phyloP scores from a whole-genome alignment of 129 eudicot genomes.

The Cynara cardunculus region DNA sequence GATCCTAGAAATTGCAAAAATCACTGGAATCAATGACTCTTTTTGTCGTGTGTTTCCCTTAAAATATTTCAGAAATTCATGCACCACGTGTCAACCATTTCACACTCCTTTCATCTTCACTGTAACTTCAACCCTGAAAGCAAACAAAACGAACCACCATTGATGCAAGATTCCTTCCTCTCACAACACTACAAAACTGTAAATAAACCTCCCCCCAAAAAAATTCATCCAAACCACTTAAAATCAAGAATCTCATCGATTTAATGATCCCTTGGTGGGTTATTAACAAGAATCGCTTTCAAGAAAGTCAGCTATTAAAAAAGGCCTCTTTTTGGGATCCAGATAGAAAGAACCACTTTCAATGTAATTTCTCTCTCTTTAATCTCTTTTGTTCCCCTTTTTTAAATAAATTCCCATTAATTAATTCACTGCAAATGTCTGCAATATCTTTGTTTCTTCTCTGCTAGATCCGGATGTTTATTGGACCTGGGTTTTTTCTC shows the following conservation, averaged over 20 bases:
- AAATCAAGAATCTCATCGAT: constrained; percentile 10
- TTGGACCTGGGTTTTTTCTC: constrained; percentile 17
- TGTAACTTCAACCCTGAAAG: constrained; percentile 18
- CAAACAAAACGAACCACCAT: constrained; percentile 11
- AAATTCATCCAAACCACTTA: neutral
- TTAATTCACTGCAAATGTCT: constrained; percentile 5
- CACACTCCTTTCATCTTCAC: constrained; percentile 17
- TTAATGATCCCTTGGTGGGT: neutral
- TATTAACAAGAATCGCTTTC: constrained; percentile 24
- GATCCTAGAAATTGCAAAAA: neutral
- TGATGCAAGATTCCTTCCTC: constrained; percentile 12
- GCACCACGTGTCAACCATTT: constrained; percentile 15
- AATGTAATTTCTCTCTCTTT: constrained; percentile 11
- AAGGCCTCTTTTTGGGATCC: constrained; percentile 17
- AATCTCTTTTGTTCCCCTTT: constrained; percentile 17
- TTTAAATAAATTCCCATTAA: constrained; percentile 13
- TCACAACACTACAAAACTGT: constrained; percentile 12
- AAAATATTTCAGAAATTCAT: constrained; percentile 4
- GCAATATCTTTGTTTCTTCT: constrained; percentile 19
- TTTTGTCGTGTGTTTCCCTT: constrained; percentile 13
- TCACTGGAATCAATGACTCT: neutral
- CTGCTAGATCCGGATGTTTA: constrained; percentile 23
- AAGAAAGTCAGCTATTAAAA: constrained; percentile 23
- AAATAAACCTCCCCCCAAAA: neutral
- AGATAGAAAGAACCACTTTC: constrained; percentile 20